Evolutionary conservation across 2,329 filamentous ascomycete genomes (phyloP).

Genomic region (Furcasterigmium sp.): DNA sequence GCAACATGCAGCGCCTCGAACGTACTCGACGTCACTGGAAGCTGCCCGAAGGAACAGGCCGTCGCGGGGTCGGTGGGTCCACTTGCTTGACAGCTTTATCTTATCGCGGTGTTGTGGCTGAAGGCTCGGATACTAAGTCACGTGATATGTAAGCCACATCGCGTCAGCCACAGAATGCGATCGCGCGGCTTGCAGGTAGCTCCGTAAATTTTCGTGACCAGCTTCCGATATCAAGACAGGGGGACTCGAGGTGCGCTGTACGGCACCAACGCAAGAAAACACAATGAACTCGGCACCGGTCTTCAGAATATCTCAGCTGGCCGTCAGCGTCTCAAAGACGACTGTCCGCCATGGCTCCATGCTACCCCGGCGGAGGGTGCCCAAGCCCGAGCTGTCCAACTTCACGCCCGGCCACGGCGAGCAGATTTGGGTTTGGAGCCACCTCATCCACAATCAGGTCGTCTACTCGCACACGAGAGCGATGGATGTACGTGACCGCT

Average conservation of each 20-base stretch:
- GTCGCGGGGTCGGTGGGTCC: not conserved
- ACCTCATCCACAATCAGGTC: conserved; percentile 44
- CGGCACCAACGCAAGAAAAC: conserved; percentile 13
- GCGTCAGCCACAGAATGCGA: conserved; percentile 1
- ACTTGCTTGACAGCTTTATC: not conserved
- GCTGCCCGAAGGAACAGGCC: not conserved
- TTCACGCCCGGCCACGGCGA: conserved; percentile 43
- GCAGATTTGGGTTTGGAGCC: conserved; percentile 51
- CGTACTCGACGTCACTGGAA: conserved; percentile 17
- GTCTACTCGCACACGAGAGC: conserved; percentile 45
- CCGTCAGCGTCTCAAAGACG: conserved; percentile 28
- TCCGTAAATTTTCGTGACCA: conserved; percentile 12
- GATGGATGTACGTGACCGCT: conserved; percentile 34
- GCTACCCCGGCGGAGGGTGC: conserved; percentile 12
- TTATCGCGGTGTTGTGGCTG: no score
- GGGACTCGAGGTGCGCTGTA: conserved; percentile 7
- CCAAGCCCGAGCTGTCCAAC: conserved; percentile 15
- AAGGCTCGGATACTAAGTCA: no score
- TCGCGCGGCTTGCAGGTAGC: conserved; percentile 6
- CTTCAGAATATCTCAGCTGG: conserved; percentile 34
- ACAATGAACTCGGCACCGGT: conserved; percentile 31
- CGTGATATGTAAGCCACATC: not conserved
- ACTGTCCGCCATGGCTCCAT: conserved; percentile 33
- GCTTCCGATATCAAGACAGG: conserved; percentile 1
- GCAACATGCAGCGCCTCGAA: conserved; percentile 18